Percentiles rank a stretch among this genome's conserved stretches.
These are phyloP conservation scores for Microsporum audouinii DNA, from an alignment of 2,329 filamentous ascomycete species.

Conservation along the genomic window DNA sequence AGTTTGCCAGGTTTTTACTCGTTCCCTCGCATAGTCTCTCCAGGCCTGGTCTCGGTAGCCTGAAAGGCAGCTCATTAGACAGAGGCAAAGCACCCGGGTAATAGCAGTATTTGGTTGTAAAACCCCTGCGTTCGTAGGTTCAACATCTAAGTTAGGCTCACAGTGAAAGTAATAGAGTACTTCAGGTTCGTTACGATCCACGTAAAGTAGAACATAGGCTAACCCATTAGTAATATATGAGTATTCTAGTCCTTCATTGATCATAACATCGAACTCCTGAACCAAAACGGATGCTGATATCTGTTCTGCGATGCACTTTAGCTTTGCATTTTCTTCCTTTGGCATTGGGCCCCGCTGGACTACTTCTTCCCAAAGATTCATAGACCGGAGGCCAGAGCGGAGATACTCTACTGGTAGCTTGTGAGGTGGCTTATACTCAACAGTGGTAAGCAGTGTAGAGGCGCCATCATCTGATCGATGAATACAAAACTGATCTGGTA, in stretches of 20 bases:
- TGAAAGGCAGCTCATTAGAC: conserved; percentile 18
- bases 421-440: conserved; percentile 18
- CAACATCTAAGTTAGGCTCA: conserved; percentile 18
- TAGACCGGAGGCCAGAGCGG: conserved; percentile 11
- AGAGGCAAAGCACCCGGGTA: conserved; percentile 16
- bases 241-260: conserved; percentile 11
- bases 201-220: conserved; percentile 10
- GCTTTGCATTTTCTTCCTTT: conserved; percentile 12
- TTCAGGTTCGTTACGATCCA: conserved; percentile 16
- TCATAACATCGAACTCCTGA: conserved; percentile 13
- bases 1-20: conserved; percentile 16
- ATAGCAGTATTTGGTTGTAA: conserved; percentile 15
- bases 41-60: conserved; percentile 15
- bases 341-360: conserved; percentile 13
- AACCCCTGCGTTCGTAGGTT: conserved; percentile 6
- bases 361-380: conserved; percentile 16
- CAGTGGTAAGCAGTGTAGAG: conserved; percentile 5
- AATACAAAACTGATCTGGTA: conserved; percentile 17
- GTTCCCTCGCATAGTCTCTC: conserved; percentile 13
- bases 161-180: conserved; percentile 22
- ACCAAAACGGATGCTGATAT: conserved; percentile 14
- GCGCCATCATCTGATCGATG: conserved; percentile 2
- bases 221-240: conserved; percentile 9
- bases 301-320: conserved; percentile 17
- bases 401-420: conserved; percentile 14